Evolutionary conservation across 352 stramenopile genomes (phyloP), one percentile per base, ranked within the genome.

Genomic region (Phytophthora colocasiae): DNA sequence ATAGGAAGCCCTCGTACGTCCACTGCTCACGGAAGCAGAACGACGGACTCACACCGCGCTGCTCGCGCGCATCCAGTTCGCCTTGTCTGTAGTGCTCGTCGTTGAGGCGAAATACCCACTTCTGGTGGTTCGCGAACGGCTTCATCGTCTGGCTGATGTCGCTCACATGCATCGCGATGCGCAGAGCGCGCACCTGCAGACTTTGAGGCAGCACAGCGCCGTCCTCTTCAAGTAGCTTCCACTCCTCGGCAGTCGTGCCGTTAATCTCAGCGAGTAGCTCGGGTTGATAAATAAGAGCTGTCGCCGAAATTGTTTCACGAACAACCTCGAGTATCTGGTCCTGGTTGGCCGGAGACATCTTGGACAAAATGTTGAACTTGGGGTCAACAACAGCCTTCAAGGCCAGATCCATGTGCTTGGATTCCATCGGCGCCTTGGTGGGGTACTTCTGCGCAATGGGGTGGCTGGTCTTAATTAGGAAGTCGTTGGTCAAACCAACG

Each of bases 81-180:
- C 84, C 86, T 58, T 95, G 84, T 32, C 77, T 65, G 53, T 89
- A 92, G 49, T 83, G 71, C 73, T 95, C 86, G 50, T 89, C 76
- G 43, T 82, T 88, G 7, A 95, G 81, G 14, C 83, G 80, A 39
- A 74, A 66, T 12, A 95, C 86, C 86, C 86, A 95, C 70, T 88
- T 87, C 63, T 80, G 56, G 65, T 95, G 86, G 59, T 90, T 83
- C 12, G 31, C 55, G 41, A 92, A 92, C 40, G 86, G 84, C 72
- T 95, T 95, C 79, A 89, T 92, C 19, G 84, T 93, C 69, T 95
- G 86, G 47, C 83, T 88, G 40, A 95, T 89, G 58, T 95, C 86
- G 57, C 84, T 90, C 57, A 91, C 84, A 54, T 95, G 86, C 79
- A 93, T 86, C n/a, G 81, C 81, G 40, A 81, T 85, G 12, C 84